A percentile compares a stretch with the other conserved stretches of the same genome.
Evolutionary conservation across 495 filamentous ascomycete genomes (phyloP).

Genomic region (Penicillium canescens): DNA sequence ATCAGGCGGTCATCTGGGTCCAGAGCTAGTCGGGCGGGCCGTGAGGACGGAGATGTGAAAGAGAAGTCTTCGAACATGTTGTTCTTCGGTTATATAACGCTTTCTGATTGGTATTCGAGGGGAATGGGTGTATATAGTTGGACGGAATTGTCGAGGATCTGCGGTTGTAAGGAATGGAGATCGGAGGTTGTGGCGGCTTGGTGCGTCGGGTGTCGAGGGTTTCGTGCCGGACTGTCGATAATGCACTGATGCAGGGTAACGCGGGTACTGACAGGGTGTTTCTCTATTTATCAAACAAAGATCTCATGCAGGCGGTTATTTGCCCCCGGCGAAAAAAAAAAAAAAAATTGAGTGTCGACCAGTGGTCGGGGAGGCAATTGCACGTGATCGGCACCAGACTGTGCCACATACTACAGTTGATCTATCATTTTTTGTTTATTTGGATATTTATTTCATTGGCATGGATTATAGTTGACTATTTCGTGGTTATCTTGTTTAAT

Average conservation of each 20-base stretch:
- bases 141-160: too few species aligned
- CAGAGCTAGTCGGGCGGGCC: slow-evolving; percentile 31
- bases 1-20: slow-evolving; percentile 42
- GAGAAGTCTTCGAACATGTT: slow-evolving; percentile 51
- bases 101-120: too few species aligned
- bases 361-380: slow-evolving; percentile 7
- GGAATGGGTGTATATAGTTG: background rate
- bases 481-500: background rate
- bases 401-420: background rate
- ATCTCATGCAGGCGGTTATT: background rate
- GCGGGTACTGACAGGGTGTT: background rate
- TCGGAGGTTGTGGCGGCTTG: too few species aligned
- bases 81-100: background rate
- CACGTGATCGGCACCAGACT: slow-evolving; percentile 8
- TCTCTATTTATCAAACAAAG: background rate
- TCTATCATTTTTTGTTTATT: background rate
- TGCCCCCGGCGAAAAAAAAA: slow-evolving; percentile 7
- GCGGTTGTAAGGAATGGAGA: too few species aligned
- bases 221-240: too few species aligned
- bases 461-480: background rate
- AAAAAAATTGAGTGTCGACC: slow-evolving; percentile 8
- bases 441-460: background rate
- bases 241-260: background rate
- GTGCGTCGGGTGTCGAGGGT: too few species aligned
- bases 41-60: slow-evolving; percentile 43